These are phyloP conservation scores for Nepenthes gracilis DNA, from an alignment of 148 eudicot species.

Conservation along the genomic window DNA sequence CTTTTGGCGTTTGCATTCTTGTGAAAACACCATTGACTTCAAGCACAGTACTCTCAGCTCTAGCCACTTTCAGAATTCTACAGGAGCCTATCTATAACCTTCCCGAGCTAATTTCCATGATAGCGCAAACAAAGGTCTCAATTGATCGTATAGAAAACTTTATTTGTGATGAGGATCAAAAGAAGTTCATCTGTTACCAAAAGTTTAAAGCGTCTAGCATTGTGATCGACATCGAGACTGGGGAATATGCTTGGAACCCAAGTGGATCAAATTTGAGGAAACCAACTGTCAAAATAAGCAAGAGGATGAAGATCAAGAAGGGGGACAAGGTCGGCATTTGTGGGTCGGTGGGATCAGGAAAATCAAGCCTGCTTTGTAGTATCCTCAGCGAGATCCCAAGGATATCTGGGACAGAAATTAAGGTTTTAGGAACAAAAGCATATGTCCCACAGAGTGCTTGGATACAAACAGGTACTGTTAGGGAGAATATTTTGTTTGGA, in stretches of 20 bases:
- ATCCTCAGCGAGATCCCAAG: slow-evolving; percentile 81
- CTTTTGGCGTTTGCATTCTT: slow-evolving; percentile 70
- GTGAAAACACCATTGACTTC: slow-evolving; percentile 64
- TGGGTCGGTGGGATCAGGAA: slow-evolving; percentile 91
- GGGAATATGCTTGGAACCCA: slow-evolving; percentile 69
- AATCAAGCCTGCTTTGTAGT: slow-evolving; percentile 73
- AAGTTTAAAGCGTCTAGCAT: slow-evolving; percentile 20
- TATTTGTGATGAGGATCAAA: slow-evolving; percentile 37
- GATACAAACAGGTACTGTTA: slow-evolving; percentile 86
- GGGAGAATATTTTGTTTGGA: slow-evolving; percentile 78
- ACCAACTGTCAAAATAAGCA: slow-evolving; percentile 42
- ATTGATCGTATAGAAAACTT: slow-evolving; percentile 54
- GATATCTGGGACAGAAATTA: slow-evolving; percentile 41
- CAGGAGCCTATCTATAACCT: slow-evolving; percentile 91
- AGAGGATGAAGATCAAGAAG: slow-evolving; percentile 33
- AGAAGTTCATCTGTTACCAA: slow-evolving; percentile 17
- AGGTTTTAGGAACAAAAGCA: slow-evolving; percentile 65
- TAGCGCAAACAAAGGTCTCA: slow-evolving; percentile 79
- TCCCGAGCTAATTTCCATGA: slow-evolving; percentile 72
- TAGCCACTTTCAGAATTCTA: slow-evolving; percentile 83
- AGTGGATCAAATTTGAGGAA: slow-evolving; percentile 19
- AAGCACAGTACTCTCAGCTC: slow-evolving; percentile 71
- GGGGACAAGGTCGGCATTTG: slow-evolving; percentile 81
- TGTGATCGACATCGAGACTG: slow-evolving; percentile 48
- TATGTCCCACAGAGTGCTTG: slow-evolving; percentile 87